Evolutionary conservation across 2,329 filamentous ascomycete species (phyloP).

Genomic region (Arthrobotrys entomopaga): DNA sequence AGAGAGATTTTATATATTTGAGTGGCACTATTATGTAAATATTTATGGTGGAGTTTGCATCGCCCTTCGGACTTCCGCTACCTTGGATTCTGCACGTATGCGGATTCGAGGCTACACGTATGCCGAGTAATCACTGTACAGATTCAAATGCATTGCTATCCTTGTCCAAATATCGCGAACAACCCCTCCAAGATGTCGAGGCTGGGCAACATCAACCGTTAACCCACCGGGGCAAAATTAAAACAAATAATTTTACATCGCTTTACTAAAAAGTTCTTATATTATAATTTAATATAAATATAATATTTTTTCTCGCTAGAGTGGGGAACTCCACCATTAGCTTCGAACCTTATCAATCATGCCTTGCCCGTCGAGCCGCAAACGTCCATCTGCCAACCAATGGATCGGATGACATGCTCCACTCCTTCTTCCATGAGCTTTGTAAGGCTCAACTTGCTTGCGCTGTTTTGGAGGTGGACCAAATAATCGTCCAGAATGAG

Average conservation of each 20-base stretch:
- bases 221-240: too few species aligned
- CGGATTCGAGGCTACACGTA: too few species aligned
- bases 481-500: slow-evolving; percentile 65
- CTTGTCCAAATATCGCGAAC: slow-evolving; percentile 27
- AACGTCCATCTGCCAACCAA: slow-evolving; percentile 66
- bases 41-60: slow-evolving; percentile 3
- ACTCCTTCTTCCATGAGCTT: slow-evolving; percentile 65
- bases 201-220: too few species aligned
- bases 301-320: too few species aligned
- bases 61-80: slow-evolving; percentile 47
- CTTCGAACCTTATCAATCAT: slow-evolving; percentile 56
- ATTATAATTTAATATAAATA: too few species aligned
- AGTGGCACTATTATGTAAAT: background rate
- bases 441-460: slow-evolving; percentile 61
- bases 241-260: too few species aligned
- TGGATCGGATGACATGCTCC: slow-evolving; percentile 60
- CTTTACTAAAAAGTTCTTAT: too few species aligned
- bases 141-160: slow-evolving; percentile 4
- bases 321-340: too few species aligned
- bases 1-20: background rate
- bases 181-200: slow-evolving; percentile 1
- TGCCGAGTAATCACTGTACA: slow-evolving; percentile 22
- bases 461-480: slow-evolving; percentile 63
- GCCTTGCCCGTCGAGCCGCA: slow-evolving; percentile 65
- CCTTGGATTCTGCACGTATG: background rate